These are phyloP conservation scores for Dittrichia graveolens DNA, from an alignment of 129 eudicot species.

Conservation along the genomic window DNA sequence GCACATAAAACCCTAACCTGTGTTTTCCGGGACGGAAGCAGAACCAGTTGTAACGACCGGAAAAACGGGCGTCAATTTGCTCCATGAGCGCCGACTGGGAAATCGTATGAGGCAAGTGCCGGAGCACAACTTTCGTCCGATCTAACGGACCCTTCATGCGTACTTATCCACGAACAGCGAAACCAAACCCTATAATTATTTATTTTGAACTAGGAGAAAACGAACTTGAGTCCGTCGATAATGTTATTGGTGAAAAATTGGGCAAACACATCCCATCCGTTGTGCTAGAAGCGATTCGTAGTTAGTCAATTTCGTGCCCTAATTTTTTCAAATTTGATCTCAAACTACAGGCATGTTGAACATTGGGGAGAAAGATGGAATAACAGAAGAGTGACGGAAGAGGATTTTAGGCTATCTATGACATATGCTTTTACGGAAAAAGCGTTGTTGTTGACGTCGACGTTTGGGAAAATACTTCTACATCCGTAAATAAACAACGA, in stretches of 20 bases:
- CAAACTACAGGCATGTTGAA: conserved; percentile 19
- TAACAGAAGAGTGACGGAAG: conserved; percentile 22
- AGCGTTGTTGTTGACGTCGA: conserved; percentile 29
- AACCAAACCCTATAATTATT: conserved; percentile 46
- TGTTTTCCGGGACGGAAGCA: conserved; percentile 60
- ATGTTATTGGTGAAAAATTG: conserved; percentile 9
- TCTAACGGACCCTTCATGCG: conserved; percentile 76
- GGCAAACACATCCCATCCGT: conserved; percentile 7
- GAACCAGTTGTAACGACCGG: conserved; percentile 64
- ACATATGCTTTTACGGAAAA: conserved; percentile 21
- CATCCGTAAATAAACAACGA: no score
- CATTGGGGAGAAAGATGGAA: conserved; percentile 20
- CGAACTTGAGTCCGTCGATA: conserved; percentile 2
- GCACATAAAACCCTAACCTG: conserved; percentile 54
- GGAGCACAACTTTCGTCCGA: conserved; percentile 87
- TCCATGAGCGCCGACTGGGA: conserved; percentile 62
- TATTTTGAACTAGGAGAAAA: conserved; percentile 15
- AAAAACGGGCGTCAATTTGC: conserved; percentile 59
- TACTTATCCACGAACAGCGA: conserved; percentile 21
- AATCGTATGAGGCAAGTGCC: conserved; percentile 81
- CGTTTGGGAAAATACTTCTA: not conserved
- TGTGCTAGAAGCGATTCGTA: conserved; percentile 7
- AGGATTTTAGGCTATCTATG: conserved; percentile 29
- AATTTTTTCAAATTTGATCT: conserved; percentile 15
- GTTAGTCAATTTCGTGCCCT: conserved; percentile 27